Conservation (phyloP, 1,139 yeast species). For the Torulaspora globosa region DNA sequence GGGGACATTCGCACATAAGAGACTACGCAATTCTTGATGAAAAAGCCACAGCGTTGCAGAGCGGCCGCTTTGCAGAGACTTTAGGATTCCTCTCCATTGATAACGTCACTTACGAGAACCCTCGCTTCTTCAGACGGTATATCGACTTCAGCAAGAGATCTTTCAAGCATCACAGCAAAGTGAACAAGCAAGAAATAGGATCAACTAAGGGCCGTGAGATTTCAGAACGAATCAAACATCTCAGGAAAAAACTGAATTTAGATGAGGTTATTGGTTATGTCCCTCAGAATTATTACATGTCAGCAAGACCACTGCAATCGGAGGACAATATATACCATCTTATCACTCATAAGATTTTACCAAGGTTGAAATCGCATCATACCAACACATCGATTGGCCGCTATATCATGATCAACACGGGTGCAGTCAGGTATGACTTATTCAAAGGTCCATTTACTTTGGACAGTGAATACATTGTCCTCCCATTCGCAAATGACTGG, state of each 20-base stretch:
- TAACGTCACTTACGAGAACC: conserved; percentile 27
- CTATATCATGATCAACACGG: conserved; percentile 73
- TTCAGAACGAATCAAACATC: conserved; percentile 43
- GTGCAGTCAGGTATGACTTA: conserved; percentile 83
- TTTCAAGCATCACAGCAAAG: conserved; percentile 56
- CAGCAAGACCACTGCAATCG: conserved; percentile 64
- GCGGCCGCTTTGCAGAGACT: conserved; percentile 92
- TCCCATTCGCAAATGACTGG: conserved; percentile 87
- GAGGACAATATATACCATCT: conserved; percentile 57
- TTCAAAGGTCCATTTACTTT: conserved; percentile 80
- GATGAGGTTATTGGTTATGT: conserved; percentile 61
- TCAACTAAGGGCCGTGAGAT: conserved; percentile 46
- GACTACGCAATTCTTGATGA: conserved; percentile 72
- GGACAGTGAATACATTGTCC: conserved; percentile 76
- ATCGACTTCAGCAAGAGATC: conserved; percentile 76
- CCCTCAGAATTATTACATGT: conserved; percentile 60
- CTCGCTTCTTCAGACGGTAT: conserved; percentile 55
- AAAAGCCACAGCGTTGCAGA: conserved; percentile 70
- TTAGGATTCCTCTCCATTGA: conserved; percentile 77
- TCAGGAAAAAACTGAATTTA: conserved; percentile 51
- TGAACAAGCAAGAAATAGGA: conserved; percentile 6
- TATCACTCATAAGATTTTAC: conserved; percentile 55
- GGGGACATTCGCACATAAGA: conserved; percentile 92
- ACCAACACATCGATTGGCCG: conserved; percentile 42
- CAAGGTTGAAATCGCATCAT: conserved; percentile 43